These are phyloP conservation scores for Linnemannia elongata DNA, from an alignment of 192 early-diverging fungal species.

Conservation along the genomic window DNA sequence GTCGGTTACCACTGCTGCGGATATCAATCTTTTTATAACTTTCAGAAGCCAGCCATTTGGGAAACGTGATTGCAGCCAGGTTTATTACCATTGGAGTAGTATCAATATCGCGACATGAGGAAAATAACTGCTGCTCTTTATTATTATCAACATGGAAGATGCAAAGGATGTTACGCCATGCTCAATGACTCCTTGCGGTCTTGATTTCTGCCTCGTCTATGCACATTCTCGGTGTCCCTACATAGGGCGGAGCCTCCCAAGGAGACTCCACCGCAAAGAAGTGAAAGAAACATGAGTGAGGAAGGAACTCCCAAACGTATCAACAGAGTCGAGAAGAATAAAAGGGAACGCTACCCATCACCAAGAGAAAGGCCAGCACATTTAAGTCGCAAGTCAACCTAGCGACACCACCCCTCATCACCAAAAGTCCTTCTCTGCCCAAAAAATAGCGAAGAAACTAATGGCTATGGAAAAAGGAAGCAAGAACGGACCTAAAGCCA, in stretches of 20 bases:
- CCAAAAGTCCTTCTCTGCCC: neutral
- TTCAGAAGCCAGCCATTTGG: no score
- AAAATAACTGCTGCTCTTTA: no score
- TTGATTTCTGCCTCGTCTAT: neutral
- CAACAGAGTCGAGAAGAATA: neutral
- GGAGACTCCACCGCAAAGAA: neutral
- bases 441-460: neutral
- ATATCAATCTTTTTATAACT: no score
- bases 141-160: neutral
- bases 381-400: constrained; percentile 17
- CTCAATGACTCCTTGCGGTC: neutral
- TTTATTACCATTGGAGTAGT: no score
- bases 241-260: neutral
- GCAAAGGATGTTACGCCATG: neutral
- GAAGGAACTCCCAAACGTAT: neutral
- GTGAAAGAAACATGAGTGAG: constrained; percentile 1
- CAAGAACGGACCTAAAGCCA: neutral
- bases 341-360: neutral
- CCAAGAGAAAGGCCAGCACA: constrained; percentile 10
- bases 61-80: no score
- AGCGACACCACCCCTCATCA: constrained; percentile 14
- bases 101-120: no score
- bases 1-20: no score
- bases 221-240: neutral
- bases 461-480: constrained; percentile 1